Percentiles rank a stretch among this genome's conserved stretches.
Conservation (phyloP, 176 grass and related monocot genomes). For the Pharus latifolius region DNA sequence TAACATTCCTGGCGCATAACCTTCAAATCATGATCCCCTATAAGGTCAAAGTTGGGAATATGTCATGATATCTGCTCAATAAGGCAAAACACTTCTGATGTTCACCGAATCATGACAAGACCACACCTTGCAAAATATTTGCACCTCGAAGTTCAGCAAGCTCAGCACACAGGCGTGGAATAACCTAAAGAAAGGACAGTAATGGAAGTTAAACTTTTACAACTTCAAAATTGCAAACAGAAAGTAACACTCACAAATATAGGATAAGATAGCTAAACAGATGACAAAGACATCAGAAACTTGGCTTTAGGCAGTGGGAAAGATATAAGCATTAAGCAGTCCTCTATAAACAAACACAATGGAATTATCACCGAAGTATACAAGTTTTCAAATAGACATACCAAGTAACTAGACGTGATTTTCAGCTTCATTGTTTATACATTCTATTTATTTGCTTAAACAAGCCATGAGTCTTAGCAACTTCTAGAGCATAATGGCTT, state of each 20-base stretch:
- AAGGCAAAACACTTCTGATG: neutral
- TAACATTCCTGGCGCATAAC: slow-evolving; percentile 33
- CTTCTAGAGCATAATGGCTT: too few relatives aligned
- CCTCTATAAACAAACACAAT: neutral
- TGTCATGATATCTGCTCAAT: neutral
- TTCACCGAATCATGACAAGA: neutral
- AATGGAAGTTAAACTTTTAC: neutral
- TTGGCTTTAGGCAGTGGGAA: neutral
- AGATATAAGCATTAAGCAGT: neutral
- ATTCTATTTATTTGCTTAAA: neutral
- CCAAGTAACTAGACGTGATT: neutral
- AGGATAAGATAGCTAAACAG: slow-evolving; percentile 2
- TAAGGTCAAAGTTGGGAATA: slow-evolving; percentile 13
- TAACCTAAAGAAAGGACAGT: slow-evolving; percentile 23
- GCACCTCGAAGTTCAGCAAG: slow-evolving; percentile 42
- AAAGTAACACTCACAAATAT: neutral
- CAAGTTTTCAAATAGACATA: neutral
- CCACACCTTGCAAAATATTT: slow-evolving; percentile 59
- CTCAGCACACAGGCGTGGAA: slow-evolving; percentile 43
- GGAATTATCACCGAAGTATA: neutral
- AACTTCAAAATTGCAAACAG: neutral
- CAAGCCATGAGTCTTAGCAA: slow-evolving; percentile 5
- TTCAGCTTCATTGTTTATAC: neutral
- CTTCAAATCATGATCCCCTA: slow-evolving; percentile 37
- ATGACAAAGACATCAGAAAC: neutral